A percentile compares a stretch with the other conserved stretches of the same genome.
phyloP scores from a whole-genome alignment of 768 basidiomycete genomes.

The Chlorophyllum brunneum region DNA sequence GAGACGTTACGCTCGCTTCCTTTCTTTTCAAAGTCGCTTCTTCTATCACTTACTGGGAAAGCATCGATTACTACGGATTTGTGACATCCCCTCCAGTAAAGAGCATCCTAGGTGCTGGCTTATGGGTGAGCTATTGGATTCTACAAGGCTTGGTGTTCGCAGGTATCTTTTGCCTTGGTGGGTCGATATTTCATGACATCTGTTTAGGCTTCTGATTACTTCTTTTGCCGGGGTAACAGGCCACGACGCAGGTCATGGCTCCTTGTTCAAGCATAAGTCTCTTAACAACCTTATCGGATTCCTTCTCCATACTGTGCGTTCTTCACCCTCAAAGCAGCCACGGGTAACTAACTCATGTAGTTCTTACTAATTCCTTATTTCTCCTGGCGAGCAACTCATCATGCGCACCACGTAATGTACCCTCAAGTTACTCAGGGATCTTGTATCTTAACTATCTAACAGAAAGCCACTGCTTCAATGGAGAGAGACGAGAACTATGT shows the following conservation, averaged over 20 bases:
- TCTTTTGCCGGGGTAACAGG: too few species aligned
- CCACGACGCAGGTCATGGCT: slow-evolving; percentile 44
- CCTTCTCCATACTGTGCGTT: slow-evolving; percentile 39
- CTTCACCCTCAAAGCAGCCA: not conserved
- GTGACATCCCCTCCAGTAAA: slow-evolving; percentile 28
- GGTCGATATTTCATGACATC: too few species aligned
- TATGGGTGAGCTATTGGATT: slow-evolving; percentile 50
- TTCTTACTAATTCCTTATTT: slow-evolving; percentile 54
- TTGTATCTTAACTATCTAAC: not conserved
- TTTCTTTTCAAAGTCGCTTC: slow-evolving; percentile 41
- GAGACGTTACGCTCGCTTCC: slow-evolving; percentile 40
- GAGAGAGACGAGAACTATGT: slow-evolving; percentile 77
- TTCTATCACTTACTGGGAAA: slow-evolving; percentile 37
- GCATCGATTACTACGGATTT: slow-evolving; percentile 34
- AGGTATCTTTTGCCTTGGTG: slow-evolving; percentile 52
- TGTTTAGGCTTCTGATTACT: too few species aligned
- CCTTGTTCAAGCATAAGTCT: slow-evolving; percentile 31
- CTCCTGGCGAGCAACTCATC: slow-evolving; percentile 67
- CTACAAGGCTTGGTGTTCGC: slow-evolving; percentile 48
- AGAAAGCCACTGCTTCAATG: slow-evolving; percentile 68
- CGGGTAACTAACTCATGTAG: slow-evolving; percentile 21
- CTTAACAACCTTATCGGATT: slow-evolving; percentile 47
- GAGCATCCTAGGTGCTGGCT: slow-evolving; percentile 23
- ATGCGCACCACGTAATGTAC: slow-evolving; percentile 56
- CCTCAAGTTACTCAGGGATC: not conserved